These are phyloP conservation scores for Beta corolliflora DNA, from an alignment of 179 eudicot genomes.

Conservation along the genomic window DNA sequence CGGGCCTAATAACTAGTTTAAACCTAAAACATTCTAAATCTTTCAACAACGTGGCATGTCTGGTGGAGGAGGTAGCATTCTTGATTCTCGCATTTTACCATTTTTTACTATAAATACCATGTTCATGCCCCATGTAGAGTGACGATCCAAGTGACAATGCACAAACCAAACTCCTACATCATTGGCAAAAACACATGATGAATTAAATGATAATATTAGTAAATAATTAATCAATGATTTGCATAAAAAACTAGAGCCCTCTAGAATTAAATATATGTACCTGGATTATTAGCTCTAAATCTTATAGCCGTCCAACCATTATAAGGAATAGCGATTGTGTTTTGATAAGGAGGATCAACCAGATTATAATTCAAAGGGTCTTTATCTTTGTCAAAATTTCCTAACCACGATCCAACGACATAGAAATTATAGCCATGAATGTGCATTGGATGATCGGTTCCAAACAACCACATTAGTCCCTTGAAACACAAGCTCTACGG, in stretches of 20 bases:
- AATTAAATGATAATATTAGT: too few species aligned
- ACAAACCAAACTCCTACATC: constrained; percentile 25
- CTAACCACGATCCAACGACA: constrained; percentile 32
- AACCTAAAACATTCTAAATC: too few species aligned
- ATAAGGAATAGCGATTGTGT: constrained; percentile 33
- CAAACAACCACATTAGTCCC: constrained; percentile 22
- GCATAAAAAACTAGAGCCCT: neutral
- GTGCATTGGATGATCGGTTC: constrained; percentile 40
- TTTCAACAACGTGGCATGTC: constrained; percentile 29
- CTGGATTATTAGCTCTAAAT: constrained; percentile 35
- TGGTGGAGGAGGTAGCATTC: constrained; percentile 25
- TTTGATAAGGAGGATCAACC: constrained; percentile 32
- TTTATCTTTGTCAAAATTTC: constrained; percentile 27
- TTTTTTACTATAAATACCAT: constrained; percentile 36
- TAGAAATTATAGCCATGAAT: constrained; percentile 39
- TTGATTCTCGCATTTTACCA: constrained; percentile 28
- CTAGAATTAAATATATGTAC: constrained; percentile 1
- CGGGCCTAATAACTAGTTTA: too few species aligned
- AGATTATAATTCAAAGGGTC: constrained; percentile 31
- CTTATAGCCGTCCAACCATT: constrained; percentile 32
- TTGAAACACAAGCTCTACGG: constrained; percentile 33
- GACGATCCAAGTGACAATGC: constrained; percentile 33
- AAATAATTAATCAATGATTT: neutral
- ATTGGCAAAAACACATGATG: neutral
- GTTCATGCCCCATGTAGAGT: constrained; percentile 38